Conservation (phyloP, 2,329 filamentous ascomycete species). For the Bipolaris oryzae region DNA sequence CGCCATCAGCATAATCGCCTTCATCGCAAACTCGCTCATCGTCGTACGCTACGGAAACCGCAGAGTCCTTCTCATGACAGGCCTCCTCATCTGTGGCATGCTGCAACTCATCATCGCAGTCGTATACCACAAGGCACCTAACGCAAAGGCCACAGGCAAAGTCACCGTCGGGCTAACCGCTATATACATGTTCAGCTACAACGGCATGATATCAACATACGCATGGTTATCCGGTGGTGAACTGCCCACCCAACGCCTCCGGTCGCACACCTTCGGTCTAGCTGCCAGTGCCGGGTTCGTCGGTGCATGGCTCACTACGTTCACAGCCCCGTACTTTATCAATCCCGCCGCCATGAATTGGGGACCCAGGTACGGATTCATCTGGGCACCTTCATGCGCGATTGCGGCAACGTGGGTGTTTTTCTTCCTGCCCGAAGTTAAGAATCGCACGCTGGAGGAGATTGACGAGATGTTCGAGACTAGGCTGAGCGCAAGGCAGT, state of each 20-base stretch:
- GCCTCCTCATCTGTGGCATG: conserved; percentile 59
- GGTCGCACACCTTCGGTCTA: conserved; percentile 62
- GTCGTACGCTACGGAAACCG: conserved; percentile 61
- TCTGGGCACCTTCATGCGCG: conserved; percentile 56
- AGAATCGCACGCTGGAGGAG: conserved; percentile 60
- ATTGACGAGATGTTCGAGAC: conserved; percentile 61
- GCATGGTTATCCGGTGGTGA: conserved; percentile 65
- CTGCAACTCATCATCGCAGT: conserved; percentile 62
- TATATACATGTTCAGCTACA: conserved; percentile 62
- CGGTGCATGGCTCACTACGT: conserved; percentile 62
- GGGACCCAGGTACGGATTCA: conserved; percentile 64
- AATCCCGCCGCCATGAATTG: conserved; percentile 61
- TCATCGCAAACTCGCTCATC: conserved; percentile 60
- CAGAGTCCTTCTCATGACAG: conserved; percentile 59
- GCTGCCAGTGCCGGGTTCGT: conserved; percentile 61
- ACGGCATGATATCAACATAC: conserved; percentile 61
- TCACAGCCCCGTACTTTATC: conserved; percentile 66
- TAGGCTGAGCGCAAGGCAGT: conserved; percentile 52
- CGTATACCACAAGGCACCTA: conserved; percentile 56
- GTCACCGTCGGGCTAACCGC: conserved; percentile 61
- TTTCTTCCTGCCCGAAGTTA: conserved; percentile 61
- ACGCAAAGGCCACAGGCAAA: conserved; percentile 48
- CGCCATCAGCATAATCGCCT: conserved; percentile 61
- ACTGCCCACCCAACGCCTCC: conserved; percentile 62
- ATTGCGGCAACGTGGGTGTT: conserved; percentile 42